Base-by-base conservation (phyloP, 306 rosid species). In the Glycine soja region DNA sequence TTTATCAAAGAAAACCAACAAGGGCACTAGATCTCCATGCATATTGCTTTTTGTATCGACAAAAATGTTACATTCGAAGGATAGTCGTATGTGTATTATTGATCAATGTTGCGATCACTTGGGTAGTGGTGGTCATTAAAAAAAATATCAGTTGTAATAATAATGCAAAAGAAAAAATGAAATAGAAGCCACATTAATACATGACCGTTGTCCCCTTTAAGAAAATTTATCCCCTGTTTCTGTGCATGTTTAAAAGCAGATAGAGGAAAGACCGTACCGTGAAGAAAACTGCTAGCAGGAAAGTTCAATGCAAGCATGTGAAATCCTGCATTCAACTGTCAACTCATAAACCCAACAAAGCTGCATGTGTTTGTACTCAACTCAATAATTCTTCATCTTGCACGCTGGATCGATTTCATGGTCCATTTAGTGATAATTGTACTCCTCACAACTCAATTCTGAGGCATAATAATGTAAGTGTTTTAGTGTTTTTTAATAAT, bases 231-330 rank as follows among this genome's bases (percentile, higher is more conserved):
- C 84, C 57, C 72, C 13, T 46, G 34, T 59, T 54, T 68, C 10
- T n/a, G 52, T 43, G 59, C 32, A 80, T 74, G 47, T 50, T 46
- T 40, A 34, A 24, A 42, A 75, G 59, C 64, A 48, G 45, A 54
- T 1, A 2, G 52, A 2, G 52, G 61, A 70, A 66, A 75, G 30
- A 76, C 14, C 48, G 82, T 85, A 72, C 85, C 58, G 4, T 53
- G 8, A 64, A 38, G 46, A 58, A 73, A 80, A 72, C 13, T 48
- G 15, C 5, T 70, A 11, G 52, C 45, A 7, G 71, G 34, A 8
- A 42, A 30, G 59, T 32, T 34, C 50, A 54, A 77, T 48, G 73
- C 61, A 42, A 59, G 76, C 83, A 62, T 77, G 87, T 84, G 86
- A 84, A 47, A 51, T 77, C 11, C 59, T 63, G 61, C 57, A 7